phyloP scores from a whole-genome alignment of 179 eudicot genomes.

The Beta macrorhiza region DNA sequence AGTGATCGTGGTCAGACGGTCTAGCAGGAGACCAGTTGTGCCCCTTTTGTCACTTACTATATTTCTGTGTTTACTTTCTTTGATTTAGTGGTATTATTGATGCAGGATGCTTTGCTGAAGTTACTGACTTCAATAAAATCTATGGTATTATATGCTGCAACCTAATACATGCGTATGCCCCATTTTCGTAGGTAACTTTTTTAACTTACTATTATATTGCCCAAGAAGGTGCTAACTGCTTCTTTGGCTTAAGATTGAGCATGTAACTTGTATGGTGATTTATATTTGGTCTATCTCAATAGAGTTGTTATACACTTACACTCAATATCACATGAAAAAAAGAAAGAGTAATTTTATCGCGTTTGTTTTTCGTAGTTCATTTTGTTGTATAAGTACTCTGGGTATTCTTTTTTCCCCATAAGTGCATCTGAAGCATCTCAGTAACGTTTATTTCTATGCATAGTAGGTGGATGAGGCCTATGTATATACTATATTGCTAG shows the following conservation, averaged over 20 bases:
- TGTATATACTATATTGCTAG: background rate
- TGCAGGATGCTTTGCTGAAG: background rate
- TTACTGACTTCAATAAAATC: background rate
- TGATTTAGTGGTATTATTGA: background rate
- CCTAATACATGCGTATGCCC: background rate
- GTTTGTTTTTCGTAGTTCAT: background rate
- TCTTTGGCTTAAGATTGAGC: background rate
- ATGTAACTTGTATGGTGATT: background rate
- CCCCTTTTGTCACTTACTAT: background rate
- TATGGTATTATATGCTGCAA: background rate
- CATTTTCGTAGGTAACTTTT: background rate
- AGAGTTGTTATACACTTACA: background rate
- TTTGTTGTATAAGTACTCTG: background rate
- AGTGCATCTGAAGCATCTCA: conserved; percentile 5
- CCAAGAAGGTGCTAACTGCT: background rate
- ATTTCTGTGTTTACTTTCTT: background rate
- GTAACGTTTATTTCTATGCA: background rate
- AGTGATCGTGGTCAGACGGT: too few species aligned
- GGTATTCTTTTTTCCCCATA: too few species aligned
- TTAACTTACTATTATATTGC: background rate
- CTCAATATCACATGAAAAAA: background rate
- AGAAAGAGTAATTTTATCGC: background rate
- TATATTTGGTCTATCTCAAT: background rate
- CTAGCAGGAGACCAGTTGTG: too few species aligned
- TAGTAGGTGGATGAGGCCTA: conserved; percentile 22